phyloP scores from a whole-genome alignment of 2,329 filamentous ascomycete species.

The Grosmannia penicillata region DNA sequence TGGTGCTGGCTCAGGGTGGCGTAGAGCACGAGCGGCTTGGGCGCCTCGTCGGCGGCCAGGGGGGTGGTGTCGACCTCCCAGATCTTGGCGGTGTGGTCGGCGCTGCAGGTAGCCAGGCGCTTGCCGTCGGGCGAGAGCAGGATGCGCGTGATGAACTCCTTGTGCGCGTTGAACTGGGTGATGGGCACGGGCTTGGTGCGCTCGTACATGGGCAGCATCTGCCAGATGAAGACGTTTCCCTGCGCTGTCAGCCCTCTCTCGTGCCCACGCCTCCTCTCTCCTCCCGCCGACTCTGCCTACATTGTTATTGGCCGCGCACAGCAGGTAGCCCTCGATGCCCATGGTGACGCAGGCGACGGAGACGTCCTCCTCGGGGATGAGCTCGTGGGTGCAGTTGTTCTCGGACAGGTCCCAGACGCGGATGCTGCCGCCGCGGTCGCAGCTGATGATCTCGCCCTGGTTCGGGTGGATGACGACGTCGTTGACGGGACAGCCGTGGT shows the following conservation, averaged over 20 bases:
- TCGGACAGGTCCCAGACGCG: slow-evolving; percentile 93
- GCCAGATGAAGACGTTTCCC: slow-evolving; percentile 97
- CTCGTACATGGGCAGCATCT: slow-evolving; percentile 70
- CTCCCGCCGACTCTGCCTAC: slow-evolving; percentile 31
- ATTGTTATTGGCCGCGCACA: slow-evolving; percentile 85
- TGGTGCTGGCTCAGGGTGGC: slow-evolving; percentile 82
- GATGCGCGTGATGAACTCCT: slow-evolving; percentile 83
- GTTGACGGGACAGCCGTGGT: slow-evolving; percentile 77
- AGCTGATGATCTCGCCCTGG: slow-evolving; percentile 94
- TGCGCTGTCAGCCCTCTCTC: slow-evolving; percentile 20
- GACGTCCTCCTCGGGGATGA: slow-evolving; percentile 92
- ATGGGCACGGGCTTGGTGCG: slow-evolving; percentile 74
- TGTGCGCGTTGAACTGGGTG: slow-evolving; percentile 80
- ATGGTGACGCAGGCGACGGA: slow-evolving; percentile 90
- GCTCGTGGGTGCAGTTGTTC: slow-evolving; percentile 91
- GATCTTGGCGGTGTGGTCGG: slow-evolving; percentile 88
- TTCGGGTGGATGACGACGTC: slow-evolving; percentile 99
- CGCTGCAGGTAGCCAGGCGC: slow-evolving; percentile 84
- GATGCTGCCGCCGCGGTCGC: slow-evolving; percentile 83
- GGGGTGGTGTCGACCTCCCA: slow-evolving; percentile 77
- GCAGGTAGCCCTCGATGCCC: slow-evolving; percentile 79
- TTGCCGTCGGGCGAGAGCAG: slow-evolving; percentile 87
- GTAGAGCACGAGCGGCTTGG: slow-evolving; percentile 61
- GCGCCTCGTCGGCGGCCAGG: slow-evolving; percentile 20
- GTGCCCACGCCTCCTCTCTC: not conserved